Evolutionary conservation across 2,329 filamentous ascomycete genomes (phyloP).

Genomic region (Dactylonectria estremocensis): DNA sequence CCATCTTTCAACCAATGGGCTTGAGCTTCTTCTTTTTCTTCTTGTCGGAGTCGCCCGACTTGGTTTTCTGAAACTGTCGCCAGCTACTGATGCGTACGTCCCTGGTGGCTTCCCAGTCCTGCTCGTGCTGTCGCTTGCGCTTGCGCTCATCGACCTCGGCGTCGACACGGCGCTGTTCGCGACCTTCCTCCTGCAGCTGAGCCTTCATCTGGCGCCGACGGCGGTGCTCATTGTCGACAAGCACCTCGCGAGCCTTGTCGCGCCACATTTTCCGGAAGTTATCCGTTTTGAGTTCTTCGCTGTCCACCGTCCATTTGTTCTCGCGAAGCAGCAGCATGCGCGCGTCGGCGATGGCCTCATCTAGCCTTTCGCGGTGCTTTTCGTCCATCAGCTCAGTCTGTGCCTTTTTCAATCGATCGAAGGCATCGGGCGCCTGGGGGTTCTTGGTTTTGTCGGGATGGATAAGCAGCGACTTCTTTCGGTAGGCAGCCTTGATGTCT

Average conservation of each 20-base stretch:
- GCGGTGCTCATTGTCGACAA: constrained; percentile 93
- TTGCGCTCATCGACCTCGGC: constrained; percentile 87
- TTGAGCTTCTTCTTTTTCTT: constrained; percentile 82
- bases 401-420: constrained; percentile 96
- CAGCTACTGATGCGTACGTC: constrained; percentile 95
- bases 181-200: constrained; percentile 95
- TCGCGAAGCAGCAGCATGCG: constrained; percentile 95
- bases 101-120: constrained; percentile 94
- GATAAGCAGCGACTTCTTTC: constrained; percentile 98
- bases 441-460: constrained; percentile 99
- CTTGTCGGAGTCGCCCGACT: constrained; percentile 65
- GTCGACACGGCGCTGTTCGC: constrained; percentile 88
- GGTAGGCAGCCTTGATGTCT: constrained; percentile 95
- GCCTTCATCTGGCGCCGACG: constrained; percentile 89
- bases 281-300: constrained; percentile 86
- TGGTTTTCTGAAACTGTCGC: constrained; percentile 90
- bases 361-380: constrained; percentile 87
- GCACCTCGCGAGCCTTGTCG: constrained; percentile 89
- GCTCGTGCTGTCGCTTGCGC: constrained; percentile 90
- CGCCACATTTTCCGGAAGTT: constrained; percentile 90
- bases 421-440: constrained; percentile 90
- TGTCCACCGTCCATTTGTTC: constrained; percentile 92
- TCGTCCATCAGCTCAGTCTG: constrained; percentile 94
- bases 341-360: constrained; percentile 96
- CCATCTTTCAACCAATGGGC: constrained; percentile 66